A percentile compares a stretch with the other conserved stretches of the same genome.
Conservation (phyloP, 2,329 filamentous ascomycete genomes). For the Bisporella sp. region DNA sequence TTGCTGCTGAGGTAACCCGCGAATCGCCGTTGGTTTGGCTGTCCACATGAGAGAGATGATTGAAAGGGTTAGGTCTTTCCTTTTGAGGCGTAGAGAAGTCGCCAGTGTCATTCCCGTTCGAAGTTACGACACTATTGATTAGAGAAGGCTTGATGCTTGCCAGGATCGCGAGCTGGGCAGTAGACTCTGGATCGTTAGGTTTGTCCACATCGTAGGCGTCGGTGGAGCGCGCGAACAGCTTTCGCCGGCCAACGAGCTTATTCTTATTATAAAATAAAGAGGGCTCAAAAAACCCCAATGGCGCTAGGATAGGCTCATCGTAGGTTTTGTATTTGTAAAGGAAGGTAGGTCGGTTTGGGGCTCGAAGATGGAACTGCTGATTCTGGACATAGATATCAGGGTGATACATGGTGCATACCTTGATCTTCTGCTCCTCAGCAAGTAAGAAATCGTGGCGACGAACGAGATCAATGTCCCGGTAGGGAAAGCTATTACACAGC, state of each 20-base stretch:
- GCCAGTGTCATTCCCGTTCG: constrained; percentile 29
- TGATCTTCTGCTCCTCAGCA: constrained; percentile 92
- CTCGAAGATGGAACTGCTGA: constrained; percentile 84
- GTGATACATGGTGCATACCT: constrained; percentile 86
- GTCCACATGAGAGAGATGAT: constrained; percentile 63
- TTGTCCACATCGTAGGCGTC: constrained; percentile 86
- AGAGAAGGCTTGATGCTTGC: constrained; percentile 54
- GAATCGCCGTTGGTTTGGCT: constrained; percentile 60
- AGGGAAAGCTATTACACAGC: constrained; percentile 92
- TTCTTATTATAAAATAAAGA: constrained; percentile 74
- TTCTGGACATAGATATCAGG: constrained; percentile 82
- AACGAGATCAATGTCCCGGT: constrained; percentile 86
- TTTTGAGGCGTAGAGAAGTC: constrained; percentile 54
- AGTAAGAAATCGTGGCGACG: constrained; percentile 87
- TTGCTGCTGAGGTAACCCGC: constrained; percentile 69
- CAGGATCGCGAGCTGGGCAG: constrained; percentile 68
- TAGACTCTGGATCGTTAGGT: constrained; percentile 82
- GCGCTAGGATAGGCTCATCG: constrained; percentile 89
- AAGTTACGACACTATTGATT: constrained; percentile 32
- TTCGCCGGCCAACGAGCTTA: constrained; percentile 75
- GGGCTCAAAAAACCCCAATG: constrained; percentile 91
- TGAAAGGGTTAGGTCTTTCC: constrained; percentile 60
- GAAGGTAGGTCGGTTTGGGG: constrained; percentile 78
- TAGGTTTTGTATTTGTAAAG: constrained; percentile 97
- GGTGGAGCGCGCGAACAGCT: constrained; percentile 78